These are phyloP conservation scores for Lecanicillium sp. DNA, from an alignment of 2,329 filamentous ascomycete genomes.

Conservation along the genomic window DNA sequence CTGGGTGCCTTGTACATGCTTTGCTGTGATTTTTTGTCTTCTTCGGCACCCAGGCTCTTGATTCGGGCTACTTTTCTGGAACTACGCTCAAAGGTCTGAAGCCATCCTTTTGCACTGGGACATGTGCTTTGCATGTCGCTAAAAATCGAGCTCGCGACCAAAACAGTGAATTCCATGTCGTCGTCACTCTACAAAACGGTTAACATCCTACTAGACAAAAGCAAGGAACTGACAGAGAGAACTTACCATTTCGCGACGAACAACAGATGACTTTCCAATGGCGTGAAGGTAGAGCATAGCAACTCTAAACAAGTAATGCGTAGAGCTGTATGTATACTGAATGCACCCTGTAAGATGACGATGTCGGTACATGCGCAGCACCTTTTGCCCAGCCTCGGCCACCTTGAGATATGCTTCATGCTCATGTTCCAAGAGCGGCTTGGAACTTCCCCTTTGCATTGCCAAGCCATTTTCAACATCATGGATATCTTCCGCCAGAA, in stretches of 20 bases:
- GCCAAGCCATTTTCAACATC: slow-evolving; percentile 55
- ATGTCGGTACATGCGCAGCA: slow-evolving; percentile 81
- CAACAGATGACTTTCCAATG: slow-evolving; percentile 90
- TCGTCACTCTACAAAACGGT: slow-evolving; percentile 64
- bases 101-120: slow-evolving; percentile 85
- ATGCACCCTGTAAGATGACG: slow-evolving; percentile 80
- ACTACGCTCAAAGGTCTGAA: slow-evolving; percentile 89
- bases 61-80: slow-evolving; percentile 45
- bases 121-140: slow-evolving; percentile 89
- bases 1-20: too few relatives aligned
- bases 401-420: slow-evolving; percentile 90
- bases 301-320: slow-evolving; percentile 94
- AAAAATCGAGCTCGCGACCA: slow-evolving; percentile 87
- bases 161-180: slow-evolving; percentile 90
- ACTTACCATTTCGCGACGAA: slow-evolving; percentile 74
- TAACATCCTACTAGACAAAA: too few relatives aligned
- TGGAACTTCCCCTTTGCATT: slow-evolving; percentile 50
- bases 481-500: slow-evolving; percentile 73
- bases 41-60: too few relatives aligned
- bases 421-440: slow-evolving; percentile 68
- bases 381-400: slow-evolving; percentile 87
- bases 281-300: slow-evolving; percentile 94
- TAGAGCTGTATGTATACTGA: slow-evolving; percentile 92
- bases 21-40: too few relatives aligned
- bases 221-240: too few relatives aligned